phyloP scores from a whole-genome alignment of 768 basidiomycete species.

The Lactarius evosmus region DNA sequence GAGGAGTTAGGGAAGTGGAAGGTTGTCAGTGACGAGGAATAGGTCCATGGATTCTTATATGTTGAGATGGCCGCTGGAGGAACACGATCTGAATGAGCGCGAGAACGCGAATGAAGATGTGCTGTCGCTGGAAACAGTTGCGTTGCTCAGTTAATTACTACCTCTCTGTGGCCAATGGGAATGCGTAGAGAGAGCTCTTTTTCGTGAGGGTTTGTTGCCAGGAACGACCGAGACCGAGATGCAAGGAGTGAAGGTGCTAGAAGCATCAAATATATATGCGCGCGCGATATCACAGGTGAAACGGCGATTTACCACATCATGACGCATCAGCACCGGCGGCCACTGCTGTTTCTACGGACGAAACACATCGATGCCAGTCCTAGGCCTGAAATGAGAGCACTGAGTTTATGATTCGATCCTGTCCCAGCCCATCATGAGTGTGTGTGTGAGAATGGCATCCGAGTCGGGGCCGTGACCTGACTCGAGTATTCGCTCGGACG shows the following conservation, averaged over 20 bases:
- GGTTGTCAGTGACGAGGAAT: background rate
- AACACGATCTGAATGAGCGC: background rate
- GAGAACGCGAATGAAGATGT: background rate
- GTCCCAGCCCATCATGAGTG: background rate
- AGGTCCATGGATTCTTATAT: conserved; percentile 4
- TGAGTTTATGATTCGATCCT: background rate
- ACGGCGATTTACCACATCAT: conserved; percentile 2
- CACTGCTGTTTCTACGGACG: background rate
- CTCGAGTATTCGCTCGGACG: background rate
- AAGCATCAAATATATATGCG: background rate
- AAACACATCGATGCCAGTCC: background rate
- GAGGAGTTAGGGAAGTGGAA: background rate
- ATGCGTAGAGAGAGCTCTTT: background rate
- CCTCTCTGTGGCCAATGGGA: background rate
- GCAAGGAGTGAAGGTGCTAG: background rate
- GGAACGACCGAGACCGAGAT: conserved; percentile 6
- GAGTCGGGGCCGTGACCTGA: too few relatives aligned
- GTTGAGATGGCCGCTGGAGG: background rate
- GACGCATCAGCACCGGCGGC: background rate
- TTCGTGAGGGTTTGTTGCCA: background rate
- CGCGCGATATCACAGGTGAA: background rate
- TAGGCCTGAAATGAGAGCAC: background rate
- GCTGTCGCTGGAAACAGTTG: background rate
- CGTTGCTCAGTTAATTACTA: conserved; percentile 5
- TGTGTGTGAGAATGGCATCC: background rate